Evolutionary conservation across 2,329 filamentous ascomycete species (phyloP).

Genomic region (Colletotrichum somersetense): DNA sequence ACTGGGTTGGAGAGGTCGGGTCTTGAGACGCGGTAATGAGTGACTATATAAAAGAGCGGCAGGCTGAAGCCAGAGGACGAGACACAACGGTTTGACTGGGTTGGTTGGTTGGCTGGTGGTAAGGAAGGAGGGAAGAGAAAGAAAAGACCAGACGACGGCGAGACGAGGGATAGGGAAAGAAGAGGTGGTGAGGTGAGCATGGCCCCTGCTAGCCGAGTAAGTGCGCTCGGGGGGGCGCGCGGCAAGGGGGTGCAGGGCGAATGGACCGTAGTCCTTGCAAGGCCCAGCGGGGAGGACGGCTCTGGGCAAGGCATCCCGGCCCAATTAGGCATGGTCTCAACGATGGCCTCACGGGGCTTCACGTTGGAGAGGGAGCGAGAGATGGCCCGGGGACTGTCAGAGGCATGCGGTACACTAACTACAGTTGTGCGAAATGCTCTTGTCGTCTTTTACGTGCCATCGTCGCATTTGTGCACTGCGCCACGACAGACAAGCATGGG

Average conservation of each 20-base stretch:
- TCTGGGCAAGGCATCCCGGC: constrained; percentile 7
- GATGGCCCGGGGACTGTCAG: constrained; percentile 4
- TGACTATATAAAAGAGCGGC: constrained; percentile 43
- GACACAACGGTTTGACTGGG: constrained; percentile 35
- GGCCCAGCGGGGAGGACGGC: constrained; percentile 7
- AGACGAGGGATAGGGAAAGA: constrained; percentile 36
- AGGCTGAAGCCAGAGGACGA: constrained; percentile 40
- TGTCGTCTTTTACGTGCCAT: constrained; percentile 32
- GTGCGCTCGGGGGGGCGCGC: constrained; percentile 32
- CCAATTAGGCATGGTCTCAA: constrained; percentile 7
- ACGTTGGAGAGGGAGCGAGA: neutral
- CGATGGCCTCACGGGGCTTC: constrained; percentile 13
- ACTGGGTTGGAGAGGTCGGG: constrained; percentile 18
- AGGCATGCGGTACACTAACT: neutral
- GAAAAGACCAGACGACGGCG: constrained; percentile 28
- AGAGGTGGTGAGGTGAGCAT: constrained; percentile 38
- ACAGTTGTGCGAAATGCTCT: constrained; percentile 35
- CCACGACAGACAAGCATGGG: constrained; percentile 15
- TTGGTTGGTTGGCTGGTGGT: constrained; percentile 34
- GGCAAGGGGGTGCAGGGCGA: constrained; percentile 38
- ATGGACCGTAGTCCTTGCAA: constrained; percentile 17
- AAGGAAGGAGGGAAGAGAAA: constrained; percentile 35
- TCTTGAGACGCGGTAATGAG: constrained; percentile 38
- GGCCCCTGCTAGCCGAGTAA: constrained; percentile 18
- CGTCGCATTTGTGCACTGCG: constrained; percentile 39